Evolutionary conservation across 2,329 filamentous ascomycete genomes (phyloP).

Genomic region (Cryoendolithus antarcticus): DNA sequence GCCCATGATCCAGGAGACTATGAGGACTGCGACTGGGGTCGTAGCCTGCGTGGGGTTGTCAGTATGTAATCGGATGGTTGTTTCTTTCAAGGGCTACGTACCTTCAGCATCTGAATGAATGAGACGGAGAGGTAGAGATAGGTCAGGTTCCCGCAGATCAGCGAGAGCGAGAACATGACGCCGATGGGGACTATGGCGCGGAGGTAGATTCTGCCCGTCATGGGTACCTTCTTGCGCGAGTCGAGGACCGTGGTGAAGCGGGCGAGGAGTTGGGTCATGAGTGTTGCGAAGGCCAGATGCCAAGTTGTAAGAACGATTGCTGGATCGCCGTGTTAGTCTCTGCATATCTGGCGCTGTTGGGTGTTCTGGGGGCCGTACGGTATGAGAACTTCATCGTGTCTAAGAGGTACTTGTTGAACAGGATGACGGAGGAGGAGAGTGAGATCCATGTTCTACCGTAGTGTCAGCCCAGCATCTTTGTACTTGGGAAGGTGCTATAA

Average conservation of each 20-base stretch:
- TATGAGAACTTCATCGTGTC: conserved; percentile 66
- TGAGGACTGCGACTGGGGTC: conserved; percentile 81
- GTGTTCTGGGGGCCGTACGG: conserved; percentile 26
- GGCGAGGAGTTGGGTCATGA: conserved; percentile 89
- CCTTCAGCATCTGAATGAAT: conserved; percentile 99
- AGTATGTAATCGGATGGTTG: conserved; percentile 5
- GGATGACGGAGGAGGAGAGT: conserved; percentile 84
- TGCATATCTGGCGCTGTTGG: not conserved
- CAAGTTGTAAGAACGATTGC: conserved; percentile 86
- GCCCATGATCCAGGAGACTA: conserved; percentile 80
- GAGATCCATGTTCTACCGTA: conserved; percentile 69
- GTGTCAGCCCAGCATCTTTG: conserved; percentile 1
- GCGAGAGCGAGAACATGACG: conserved; percentile 85
- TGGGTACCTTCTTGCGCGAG: conserved; percentile 89
- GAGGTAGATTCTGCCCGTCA: conserved; percentile 88
- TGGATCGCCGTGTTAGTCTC: conserved; percentile 30
- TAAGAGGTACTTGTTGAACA: conserved; percentile 99
- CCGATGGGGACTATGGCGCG: conserved; percentile 91
- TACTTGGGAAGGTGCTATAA: conserved; percentile 36
- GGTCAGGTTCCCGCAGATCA: conserved; percentile 93
- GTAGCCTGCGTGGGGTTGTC: conserved; percentile 52
- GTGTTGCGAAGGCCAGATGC: conserved; percentile 82
- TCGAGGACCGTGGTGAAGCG: conserved; percentile 83
- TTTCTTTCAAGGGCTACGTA: conserved; percentile 24
- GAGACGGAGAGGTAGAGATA: conserved; percentile 92